Percentiles rank a stretch among this genome's conserved stretches.
phyloP scores from a whole-genome alignment of 495 filamentous ascomycete species.

The Penicillium goetzii region DNA sequence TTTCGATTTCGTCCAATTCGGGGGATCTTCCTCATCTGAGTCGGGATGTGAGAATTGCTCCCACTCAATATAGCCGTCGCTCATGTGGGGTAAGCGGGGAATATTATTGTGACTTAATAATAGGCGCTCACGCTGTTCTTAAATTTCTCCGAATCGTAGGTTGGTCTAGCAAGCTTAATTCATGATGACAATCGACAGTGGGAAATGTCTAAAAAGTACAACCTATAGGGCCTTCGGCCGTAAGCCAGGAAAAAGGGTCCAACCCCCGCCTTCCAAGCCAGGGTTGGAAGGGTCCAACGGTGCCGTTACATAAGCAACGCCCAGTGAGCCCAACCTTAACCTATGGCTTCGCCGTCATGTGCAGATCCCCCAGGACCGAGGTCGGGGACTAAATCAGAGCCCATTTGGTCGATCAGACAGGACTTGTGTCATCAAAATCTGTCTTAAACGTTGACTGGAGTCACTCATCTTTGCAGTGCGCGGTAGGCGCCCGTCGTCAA shows the following conservation, averaged over 20 bases:
- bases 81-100: no score
- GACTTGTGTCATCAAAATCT: neutral
- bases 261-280: neutral
- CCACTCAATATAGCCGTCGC: no score
- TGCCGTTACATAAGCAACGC: conserved; percentile 9
- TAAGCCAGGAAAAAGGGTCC: neutral
- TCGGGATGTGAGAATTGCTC: no score
- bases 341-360: conserved; percentile 18
- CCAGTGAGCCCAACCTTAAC: neutral
- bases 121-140: no score
- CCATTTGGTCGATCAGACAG: neutral
- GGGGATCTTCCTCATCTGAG: no score
- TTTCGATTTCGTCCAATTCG: no score
- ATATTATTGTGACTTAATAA: no score
- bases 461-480: neutral
- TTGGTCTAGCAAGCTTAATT: no score
- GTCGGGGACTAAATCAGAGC: conserved; percentile 7
- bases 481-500: conserved; percentile 14
- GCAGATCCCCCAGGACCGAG: conserved; percentile 27
- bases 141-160: no score
- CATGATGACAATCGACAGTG: no score
- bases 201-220: no score
- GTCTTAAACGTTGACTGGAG: neutral
- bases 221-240: no score
- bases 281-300: neutral